A percentile compares a stretch with the other conserved stretches of the same genome.
phyloP scores from a whole-genome alignment of 345 rosid genomes.

The Durio zibethinus region DNA sequence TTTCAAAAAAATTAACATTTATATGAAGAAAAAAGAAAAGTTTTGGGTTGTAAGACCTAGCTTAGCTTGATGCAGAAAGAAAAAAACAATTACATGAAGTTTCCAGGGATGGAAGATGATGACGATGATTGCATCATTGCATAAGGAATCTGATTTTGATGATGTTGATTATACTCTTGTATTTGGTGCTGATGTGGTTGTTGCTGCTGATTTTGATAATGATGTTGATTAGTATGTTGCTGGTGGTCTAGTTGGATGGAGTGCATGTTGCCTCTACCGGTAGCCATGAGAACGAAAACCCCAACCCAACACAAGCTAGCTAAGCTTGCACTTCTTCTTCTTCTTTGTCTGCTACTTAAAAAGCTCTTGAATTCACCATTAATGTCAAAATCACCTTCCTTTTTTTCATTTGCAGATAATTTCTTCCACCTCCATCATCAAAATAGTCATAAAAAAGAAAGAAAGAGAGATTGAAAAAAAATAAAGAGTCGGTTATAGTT shows the following conservation, averaged over 20 bases:
- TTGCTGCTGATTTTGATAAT: constrained; percentile 17
- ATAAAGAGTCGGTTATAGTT: constrained; percentile 35
- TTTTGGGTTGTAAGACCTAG: background rate
- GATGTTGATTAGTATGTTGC: constrained; percentile 33
- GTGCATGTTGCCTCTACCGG: constrained; percentile 33
- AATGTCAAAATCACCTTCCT: constrained; percentile 34
- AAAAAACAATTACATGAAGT: constrained; percentile 53
- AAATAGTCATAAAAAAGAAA: background rate
- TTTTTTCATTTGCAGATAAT: constrained; percentile 31
- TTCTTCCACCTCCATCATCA: constrained; percentile 22
- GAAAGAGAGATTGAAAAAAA: constrained; percentile 21
- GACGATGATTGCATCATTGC: constrained; percentile 50
- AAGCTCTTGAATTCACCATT: constrained; percentile 35
- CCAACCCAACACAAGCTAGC: constrained; percentile 5
- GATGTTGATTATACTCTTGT: constrained; percentile 35
- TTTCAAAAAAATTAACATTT: background rate
- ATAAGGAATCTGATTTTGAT: constrained; percentile 49
- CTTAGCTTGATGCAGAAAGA: background rate
- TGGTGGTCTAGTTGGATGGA: constrained; percentile 33
- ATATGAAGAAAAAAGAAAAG: background rate
- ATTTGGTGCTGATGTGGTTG: constrained; percentile 19
- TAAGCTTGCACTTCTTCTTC: background rate
- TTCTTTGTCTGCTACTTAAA: constrained; percentile 10
- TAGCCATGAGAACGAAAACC: constrained; percentile 38
- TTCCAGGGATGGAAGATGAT: constrained; percentile 46